These are phyloP conservation scores for Colletotrichum noveboracense DNA, from an alignment of 2,329 filamentous ascomycete genomes.

Conservation along the genomic window DNA sequence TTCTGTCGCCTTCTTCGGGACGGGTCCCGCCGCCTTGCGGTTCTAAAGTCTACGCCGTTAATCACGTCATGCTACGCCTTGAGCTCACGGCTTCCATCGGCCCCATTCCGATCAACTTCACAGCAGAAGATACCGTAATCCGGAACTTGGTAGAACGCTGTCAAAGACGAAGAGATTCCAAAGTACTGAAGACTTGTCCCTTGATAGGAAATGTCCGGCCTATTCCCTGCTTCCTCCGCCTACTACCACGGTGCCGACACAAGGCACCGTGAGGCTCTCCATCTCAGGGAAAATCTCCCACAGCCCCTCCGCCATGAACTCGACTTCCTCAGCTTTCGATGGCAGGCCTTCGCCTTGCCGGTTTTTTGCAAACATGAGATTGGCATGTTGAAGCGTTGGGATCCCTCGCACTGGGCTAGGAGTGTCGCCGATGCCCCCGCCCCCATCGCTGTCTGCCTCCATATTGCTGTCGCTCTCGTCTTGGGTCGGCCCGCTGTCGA, in stretches of 20 bases:
- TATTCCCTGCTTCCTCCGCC: neutral
- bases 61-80: neutral
- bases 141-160: neutral
- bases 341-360: no score
- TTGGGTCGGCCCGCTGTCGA: no score
- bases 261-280: neutral
- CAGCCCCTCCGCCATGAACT: neutral
- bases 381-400: no score
- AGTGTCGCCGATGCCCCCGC: no score
- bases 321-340: neutral
- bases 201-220: neutral
- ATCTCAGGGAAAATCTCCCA: neutral
- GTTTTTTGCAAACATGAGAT: no score
- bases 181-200: neutral
- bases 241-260: neutral
- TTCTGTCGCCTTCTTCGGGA: neutral
- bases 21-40: neutral
- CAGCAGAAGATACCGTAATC: neutral
- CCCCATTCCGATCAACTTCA: neutral
- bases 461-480: no score
- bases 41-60: neutral
- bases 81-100: neutral
- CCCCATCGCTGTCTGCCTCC: no score
- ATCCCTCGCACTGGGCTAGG: no score
- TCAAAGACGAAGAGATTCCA: neutral